Percentiles rank a stretch among this genome's conserved stretches.
Evolutionary conservation across 352 stramenopile genomes (phyloP).

Genomic region (Globisporangium spinosum): DNA sequence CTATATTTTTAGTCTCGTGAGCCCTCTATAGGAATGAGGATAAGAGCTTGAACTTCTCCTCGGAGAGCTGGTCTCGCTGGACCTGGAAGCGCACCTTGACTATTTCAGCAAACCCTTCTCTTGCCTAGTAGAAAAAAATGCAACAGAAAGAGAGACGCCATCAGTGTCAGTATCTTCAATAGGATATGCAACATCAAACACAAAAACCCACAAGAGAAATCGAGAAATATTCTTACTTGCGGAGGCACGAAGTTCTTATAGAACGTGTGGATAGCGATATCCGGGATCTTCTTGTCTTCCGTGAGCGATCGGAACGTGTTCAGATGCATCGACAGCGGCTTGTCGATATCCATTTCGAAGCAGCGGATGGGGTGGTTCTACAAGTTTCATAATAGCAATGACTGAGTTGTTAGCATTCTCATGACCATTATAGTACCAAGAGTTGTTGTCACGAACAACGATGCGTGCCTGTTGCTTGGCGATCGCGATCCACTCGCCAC

Average conservation of each 20-base stretch:
- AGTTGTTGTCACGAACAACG: neutral
- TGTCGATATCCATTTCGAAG: conserved; percentile 75
- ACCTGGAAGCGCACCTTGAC: conserved; percentile 66
- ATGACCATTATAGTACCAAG: neutral
- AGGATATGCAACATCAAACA: neutral
- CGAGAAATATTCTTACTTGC: conserved; percentile 18
- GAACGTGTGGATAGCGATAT: conserved; percentile 86
- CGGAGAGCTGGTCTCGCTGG: conserved; percentile 29
- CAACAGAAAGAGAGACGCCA: neutral
- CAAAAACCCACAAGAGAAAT: neutral
- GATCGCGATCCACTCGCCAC: conserved; percentile 72
- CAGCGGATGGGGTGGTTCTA: conserved; percentile 63
- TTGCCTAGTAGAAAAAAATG: conserved; percentile 30
- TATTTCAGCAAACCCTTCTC: conserved; percentile 73
- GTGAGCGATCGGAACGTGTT: conserved; percentile 82
- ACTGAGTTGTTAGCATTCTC: neutral
- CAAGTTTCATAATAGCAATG: neutral
- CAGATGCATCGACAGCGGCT: conserved; percentile 78
- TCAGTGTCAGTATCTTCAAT: neutral
- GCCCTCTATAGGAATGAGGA: conserved; percentile 54
- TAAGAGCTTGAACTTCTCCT: conserved; percentile 38
- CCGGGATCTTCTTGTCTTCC: conserved; percentile 69
- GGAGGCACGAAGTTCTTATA: conserved; percentile 75
- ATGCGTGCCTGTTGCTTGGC: conserved; percentile 52
- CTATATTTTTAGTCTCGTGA: conserved; percentile 16